Percentiles rank a stretch among this genome's conserved stretches.
phyloP scores from a whole-genome alignment of 1,139 yeast species.

The Scheffersomyces titani region DNA sequence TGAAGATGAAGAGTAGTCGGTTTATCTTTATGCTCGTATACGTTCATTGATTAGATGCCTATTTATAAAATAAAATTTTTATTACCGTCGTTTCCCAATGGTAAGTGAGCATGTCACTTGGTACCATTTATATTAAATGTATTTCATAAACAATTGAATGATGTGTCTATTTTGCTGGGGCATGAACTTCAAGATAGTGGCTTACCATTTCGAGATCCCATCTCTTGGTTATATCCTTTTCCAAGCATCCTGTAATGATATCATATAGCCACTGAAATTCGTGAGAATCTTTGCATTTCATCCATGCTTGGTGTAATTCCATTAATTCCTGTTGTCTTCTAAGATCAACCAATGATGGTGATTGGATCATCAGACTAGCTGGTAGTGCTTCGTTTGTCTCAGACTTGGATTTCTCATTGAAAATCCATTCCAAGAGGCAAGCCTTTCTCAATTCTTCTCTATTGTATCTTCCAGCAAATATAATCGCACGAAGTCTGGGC shows the following conservation, averaged over 20 bases:
- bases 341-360: constrained; percentile 24
- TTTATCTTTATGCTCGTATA: neutral
- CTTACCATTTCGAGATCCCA: constrained; percentile 46
- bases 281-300: constrained; percentile 13
- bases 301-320: constrained; percentile 24
- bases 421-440: constrained; percentile 29
- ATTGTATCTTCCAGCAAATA: constrained; percentile 67
- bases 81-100: neutral
- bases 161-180: neutral
- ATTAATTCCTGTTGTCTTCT: constrained; percentile 19
- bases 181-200: constrained; percentile 8
- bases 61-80: no score
- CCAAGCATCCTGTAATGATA: constrained; percentile 58
- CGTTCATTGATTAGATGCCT: neutral
- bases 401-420: constrained; percentile 13
- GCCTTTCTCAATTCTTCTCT: constrained; percentile 38
- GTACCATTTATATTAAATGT: neutral
- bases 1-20: neutral
- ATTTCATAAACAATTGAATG: neutral
- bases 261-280: constrained; percentile 37
- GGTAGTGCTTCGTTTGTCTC: constrained; percentile 6
- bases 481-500: constrained; percentile 74
- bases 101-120: neutral
- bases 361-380: constrained; percentile 9
- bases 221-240: constrained; percentile 50